Evolutionary conservation across 192 early-diverging fungal species (phyloP), one percentile per base, ranked within the genome.

Genomic region (Geranomyces variabilis): DNA sequence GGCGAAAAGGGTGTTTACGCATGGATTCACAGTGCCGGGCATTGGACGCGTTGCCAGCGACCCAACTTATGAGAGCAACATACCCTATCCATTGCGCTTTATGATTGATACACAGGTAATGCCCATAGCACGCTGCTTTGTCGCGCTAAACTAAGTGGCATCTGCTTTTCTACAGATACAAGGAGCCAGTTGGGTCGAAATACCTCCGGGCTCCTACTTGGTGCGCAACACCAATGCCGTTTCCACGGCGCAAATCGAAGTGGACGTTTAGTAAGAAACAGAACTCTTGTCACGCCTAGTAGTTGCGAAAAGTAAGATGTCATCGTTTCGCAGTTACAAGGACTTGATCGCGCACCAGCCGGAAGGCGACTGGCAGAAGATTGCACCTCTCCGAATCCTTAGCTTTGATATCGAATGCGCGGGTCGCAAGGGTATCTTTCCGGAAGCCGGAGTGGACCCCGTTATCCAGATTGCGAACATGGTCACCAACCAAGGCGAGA

Each of bases 391-490:
- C 41, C 87, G 97, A 44, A 92, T 99, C 64, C 74, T 99, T 48
- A 95, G 93, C 69, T 95, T 99, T 70, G 97, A 99, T 90, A 99
- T 99, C 66, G 97, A 99, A 80, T 99, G 97, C 63, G 92, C 94
- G 29, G 97, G 97, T 28, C 83, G 97, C 15, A 92, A 94, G 69
- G 97, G 97, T 56, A 80, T 95, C 26, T 99, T 99, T 58, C 97
- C 97, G 6, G 97, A 99, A 59, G 83, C 97, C 29, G 75, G 92
- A 63, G 69, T 87, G 2, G 97, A 99, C 70, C 93, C 96, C 0
- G 92, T 99, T 44, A 99, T 99, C 66, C 97, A 99, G 79, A 98
- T 99, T 65, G 97, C 97, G 15, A 94, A 90, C 69, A 89, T 96
- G 51, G 91, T 99, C 8, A 95, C 93, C 3, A 71, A 94, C 0